Conservation (phyloP, 2,329 filamentous ascomycete species). For the Cladophialophora carrionii region DNA sequence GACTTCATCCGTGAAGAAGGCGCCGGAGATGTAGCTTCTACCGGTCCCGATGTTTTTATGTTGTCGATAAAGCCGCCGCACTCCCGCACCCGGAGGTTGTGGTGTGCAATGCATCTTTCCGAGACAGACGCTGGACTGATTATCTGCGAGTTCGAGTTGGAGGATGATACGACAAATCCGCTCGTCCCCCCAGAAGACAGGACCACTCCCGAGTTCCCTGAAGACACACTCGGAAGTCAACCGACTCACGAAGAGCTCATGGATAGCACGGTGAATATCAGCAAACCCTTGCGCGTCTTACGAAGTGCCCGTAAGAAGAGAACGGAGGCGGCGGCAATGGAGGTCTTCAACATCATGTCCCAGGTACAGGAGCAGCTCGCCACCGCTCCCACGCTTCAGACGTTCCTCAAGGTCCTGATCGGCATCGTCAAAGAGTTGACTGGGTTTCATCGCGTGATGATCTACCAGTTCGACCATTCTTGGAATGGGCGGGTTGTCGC, state of each 20-base stretch:
- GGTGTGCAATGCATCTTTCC: conserved; percentile 84
- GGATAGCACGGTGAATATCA: conserved; percentile 74
- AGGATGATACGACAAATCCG: conserved; percentile 73
- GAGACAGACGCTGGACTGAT: conserved; percentile 69
- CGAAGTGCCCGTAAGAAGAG: conserved; percentile 73
- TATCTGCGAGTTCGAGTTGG: conserved; percentile 86
- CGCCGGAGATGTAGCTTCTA: conserved; percentile 71
- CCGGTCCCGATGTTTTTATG: conserved; percentile 85
- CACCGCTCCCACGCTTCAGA: conserved; percentile 69
- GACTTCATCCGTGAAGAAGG: conserved; percentile 81
- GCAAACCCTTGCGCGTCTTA: conserved; percentile 75
- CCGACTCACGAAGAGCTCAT: conserved; percentile 74
- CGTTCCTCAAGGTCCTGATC: conserved; percentile 77
- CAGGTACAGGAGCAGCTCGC: conserved; percentile 88
- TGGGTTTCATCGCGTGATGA: conserved; percentile 88
- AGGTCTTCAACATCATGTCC: conserved; percentile 88
- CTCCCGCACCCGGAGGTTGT: conserved; percentile 67
- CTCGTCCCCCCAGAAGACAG: conserved; percentile 64
- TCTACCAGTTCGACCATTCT: conserved; percentile 82
- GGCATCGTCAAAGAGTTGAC: conserved; percentile 88
- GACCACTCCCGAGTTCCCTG: conserved; percentile 63
- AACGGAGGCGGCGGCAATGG: conserved; percentile 85
- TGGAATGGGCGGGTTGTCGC: conserved; percentile 88
- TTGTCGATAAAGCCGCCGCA: conserved; percentile 68
- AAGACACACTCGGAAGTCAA: conserved; percentile 73